phyloP scores from a whole-genome alignment of 202 grass and related monocot species.

The Zizania palustris region DNA sequence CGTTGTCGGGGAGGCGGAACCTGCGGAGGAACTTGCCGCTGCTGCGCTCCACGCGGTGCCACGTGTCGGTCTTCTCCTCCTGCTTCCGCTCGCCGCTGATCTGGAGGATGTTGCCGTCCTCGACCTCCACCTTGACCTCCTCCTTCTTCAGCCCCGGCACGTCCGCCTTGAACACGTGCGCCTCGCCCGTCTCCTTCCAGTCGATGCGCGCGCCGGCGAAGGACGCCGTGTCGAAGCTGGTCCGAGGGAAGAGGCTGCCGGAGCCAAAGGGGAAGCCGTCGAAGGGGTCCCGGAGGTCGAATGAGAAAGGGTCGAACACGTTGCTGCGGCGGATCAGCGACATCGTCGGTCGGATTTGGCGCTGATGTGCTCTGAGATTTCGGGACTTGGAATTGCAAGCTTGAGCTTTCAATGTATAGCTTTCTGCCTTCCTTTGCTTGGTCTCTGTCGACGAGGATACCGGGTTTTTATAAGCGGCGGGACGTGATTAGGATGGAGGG shows the following conservation, averaged over 20 bases:
- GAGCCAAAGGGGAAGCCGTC: conserved; percentile 60
- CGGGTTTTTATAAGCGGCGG: conserved; percentile 3
- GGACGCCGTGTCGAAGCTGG: conserved; percentile 37
- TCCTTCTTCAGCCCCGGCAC: conserved; percentile 78
- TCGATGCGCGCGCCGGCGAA: conserved; percentile 60
- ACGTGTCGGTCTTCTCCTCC: conserved; percentile 70
- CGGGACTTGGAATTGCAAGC: background rate
- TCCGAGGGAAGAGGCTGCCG: conserved; percentile 47
- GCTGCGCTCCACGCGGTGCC: conserved; percentile 82
- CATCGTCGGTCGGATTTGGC: conserved; percentile 36
- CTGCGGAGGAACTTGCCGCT: conserved; percentile 73
- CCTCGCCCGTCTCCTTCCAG: conserved; percentile 75
- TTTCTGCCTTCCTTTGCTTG: background rate
- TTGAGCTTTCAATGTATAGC: background rate
- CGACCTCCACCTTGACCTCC: conserved; percentile 78
- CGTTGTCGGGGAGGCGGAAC: conserved; percentile 76
- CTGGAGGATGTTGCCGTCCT: conserved; percentile 69
- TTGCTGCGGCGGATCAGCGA: conserved; percentile 63
- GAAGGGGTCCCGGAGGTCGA: conserved; percentile 62
- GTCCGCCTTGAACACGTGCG: conserved; percentile 83
- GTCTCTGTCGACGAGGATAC: background rate
- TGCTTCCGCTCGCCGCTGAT: conserved; percentile 84
- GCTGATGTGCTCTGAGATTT: background rate
- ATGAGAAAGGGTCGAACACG: conserved; percentile 70
- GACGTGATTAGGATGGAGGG: background rate